Evolutionary conservation across 2,329 filamentous ascomycete species (phyloP).

Genomic region (Emergomyces africanus): DNA sequence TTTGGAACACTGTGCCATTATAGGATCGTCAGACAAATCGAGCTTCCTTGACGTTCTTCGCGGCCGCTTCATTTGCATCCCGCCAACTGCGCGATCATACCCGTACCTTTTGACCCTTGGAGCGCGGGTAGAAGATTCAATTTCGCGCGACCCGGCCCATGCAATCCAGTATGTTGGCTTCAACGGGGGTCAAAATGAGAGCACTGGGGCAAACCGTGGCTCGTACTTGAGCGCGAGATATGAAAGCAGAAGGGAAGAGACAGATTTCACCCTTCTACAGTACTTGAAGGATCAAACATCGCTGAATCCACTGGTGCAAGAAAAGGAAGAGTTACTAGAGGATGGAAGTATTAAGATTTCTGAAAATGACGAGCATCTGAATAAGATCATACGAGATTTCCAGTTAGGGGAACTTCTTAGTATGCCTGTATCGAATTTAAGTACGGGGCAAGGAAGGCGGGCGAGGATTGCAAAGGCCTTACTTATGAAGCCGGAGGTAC

Average conservation of each 20-base stretch:
- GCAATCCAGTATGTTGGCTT: conserved; percentile 90
- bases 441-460: conserved; percentile 81
- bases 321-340: conserved; percentile 28
- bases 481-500: conserved; percentile 61
- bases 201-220: conserved; percentile 39
- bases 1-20: conserved; percentile 64
- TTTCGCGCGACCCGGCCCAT: conserved; percentile 45
- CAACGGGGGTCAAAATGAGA: conserved; percentile 53
- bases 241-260: conserved; percentile 73
- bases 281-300: conserved; percentile 74
- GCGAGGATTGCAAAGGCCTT: conserved; percentile 81
- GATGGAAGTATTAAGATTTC: conserved; percentile 18
- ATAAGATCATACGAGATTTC: conserved; percentile 56
- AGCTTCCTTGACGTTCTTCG: conserved; percentile 67
- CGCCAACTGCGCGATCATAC: conserved; percentile 62
- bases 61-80: conserved; percentile 62
- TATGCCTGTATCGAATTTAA: conserved; percentile 78
- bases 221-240: conserved; percentile 84
- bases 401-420: conserved; percentile 55
- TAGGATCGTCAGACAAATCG: conserved; percentile 71
- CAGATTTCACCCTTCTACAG: conserved; percentile 72
- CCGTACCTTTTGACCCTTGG: conserved; percentile 59
- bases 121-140: conserved; percentile 38
- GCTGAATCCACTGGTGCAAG: conserved; percentile 56
- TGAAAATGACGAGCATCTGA: conserved; percentile 40